These are phyloP conservation scores for Phytophthora citrophthora DNA, from an alignment of 352 stramenopile genomes.

Conservation along the genomic window DNA sequence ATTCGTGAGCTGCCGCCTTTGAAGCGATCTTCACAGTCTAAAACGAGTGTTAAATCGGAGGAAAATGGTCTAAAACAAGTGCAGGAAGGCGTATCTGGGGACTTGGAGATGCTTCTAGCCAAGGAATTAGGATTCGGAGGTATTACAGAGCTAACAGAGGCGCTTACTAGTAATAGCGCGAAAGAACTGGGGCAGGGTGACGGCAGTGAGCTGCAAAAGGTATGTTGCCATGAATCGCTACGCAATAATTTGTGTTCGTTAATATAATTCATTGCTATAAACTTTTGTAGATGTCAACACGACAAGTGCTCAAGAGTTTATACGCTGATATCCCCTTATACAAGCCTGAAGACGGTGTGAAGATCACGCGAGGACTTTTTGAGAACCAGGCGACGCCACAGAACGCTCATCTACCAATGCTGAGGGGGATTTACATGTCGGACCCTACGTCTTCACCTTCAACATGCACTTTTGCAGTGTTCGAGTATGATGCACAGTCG, in stretches of 20 bases:
- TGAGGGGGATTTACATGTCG: constrained; percentile 48
- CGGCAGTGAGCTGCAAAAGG: constrained; percentile 25
- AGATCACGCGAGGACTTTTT: constrained; percentile 31
- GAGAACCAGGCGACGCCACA: constrained; percentile 31
- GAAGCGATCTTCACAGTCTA: neutral
- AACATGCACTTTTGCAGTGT: constrained; percentile 51
- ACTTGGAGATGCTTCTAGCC: constrained; percentile 56
- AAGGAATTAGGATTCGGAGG: constrained; percentile 38
- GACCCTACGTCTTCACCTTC: neutral
- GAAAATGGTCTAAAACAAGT: constrained; percentile 2
- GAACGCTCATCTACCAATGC: constrained; percentile 36
- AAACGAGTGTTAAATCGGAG: neutral
- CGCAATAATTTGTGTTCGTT: constrained; percentile 11
- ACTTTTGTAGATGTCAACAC: constrained; percentile 23
- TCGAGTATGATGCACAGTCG: constrained; percentile 74
- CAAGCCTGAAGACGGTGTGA: constrained; percentile 5
- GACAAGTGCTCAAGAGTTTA: constrained; percentile 48
- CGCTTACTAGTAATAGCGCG: neutral
- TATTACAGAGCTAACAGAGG: neutral
- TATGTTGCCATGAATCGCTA: constrained; percentile 13
- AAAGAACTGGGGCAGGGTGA: constrained; percentile 11
- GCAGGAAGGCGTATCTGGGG: neutral
- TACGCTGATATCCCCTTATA: constrained; percentile 64
- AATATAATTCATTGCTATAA: neutral
- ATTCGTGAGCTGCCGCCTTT: constrained; percentile 41